phyloP scores from a whole-genome alignment of 306 rosid species.

The Alnus glutinosa region DNA sequence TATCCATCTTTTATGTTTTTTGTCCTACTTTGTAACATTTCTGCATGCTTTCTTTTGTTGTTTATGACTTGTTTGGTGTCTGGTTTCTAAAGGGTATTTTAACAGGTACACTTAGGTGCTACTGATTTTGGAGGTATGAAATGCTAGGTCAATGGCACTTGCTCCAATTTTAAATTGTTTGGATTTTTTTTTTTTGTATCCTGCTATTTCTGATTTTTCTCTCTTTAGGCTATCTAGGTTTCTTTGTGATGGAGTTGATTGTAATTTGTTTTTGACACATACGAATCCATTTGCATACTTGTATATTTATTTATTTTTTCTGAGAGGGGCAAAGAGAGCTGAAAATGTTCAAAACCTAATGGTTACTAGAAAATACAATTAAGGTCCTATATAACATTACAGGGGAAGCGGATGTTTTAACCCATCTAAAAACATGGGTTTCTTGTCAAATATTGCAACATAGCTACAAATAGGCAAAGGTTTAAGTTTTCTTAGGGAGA shows the following conservation, averaged over 20 bases:
- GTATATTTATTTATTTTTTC: not conserved
- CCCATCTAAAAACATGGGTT: not conserved
- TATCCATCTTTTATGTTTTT: not conserved
- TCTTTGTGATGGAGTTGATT: not conserved
- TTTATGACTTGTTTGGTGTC: constrained; percentile 26
- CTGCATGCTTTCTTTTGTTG: constrained; percentile 4
- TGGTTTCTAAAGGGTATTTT: constrained; percentile 17
- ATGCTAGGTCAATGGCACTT: constrained; percentile 16
- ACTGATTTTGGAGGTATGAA: constrained; percentile 25
- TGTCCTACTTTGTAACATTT: not conserved
- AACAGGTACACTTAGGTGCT: constrained; percentile 26
- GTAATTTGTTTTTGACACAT: not conserved
- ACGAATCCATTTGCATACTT: not conserved
- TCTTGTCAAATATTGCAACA: not conserved
- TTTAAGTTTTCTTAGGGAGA: not conserved
- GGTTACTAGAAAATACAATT: not conserved
- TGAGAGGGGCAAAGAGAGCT: not conserved
- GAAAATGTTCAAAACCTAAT: not conserved
- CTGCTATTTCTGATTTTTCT: not conserved
- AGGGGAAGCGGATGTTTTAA: not conserved
- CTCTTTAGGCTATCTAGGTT: not conserved
- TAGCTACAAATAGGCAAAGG: not conserved
- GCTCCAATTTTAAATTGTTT: not conserved
- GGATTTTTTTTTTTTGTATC: not conserved
- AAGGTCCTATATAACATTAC: not conserved